These are phyloP conservation scores for Microascus cirrosus DNA, from an alignment of 2,329 filamentous ascomycete species.

Conservation along the genomic window DNA sequence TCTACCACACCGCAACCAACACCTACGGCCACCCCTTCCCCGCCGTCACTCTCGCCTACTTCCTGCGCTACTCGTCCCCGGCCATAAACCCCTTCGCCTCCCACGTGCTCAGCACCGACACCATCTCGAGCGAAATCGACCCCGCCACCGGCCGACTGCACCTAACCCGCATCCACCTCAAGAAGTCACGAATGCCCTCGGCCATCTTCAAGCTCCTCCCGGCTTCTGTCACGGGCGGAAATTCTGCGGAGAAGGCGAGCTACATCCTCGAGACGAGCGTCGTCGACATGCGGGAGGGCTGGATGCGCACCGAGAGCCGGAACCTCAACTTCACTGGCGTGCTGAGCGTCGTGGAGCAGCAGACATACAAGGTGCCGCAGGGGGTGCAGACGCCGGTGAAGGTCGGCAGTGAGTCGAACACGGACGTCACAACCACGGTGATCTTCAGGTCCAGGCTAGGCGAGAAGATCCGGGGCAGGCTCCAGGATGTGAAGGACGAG, in stretches of 20 bases:
- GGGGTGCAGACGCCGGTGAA: slow-evolving; percentile 2
- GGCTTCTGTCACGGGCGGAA: slow-evolving; percentile 48
- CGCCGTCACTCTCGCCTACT: slow-evolving; percentile 79
- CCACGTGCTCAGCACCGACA: slow-evolving; percentile 76
- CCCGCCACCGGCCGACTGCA: slow-evolving; percentile 61
- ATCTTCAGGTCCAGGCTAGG: slow-evolving; percentile 63
- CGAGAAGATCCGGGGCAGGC: slow-evolving; percentile 48
- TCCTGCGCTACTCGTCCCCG: slow-evolving; percentile 68
- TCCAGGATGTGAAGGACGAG: slow-evolving; percentile 23
- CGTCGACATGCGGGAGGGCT: slow-evolving; percentile 68
- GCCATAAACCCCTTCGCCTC: slow-evolving; percentile 67
- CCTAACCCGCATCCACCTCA: slow-evolving; percentile 70
- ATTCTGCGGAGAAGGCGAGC: slow-evolving; percentile 54
- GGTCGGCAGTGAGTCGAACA: slow-evolving; percentile 21
- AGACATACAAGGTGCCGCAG: slow-evolving; percentile 46
- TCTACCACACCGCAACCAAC: slow-evolving; percentile 56
- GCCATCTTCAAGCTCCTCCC: slow-evolving; percentile 69
- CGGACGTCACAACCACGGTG: slow-evolving; percentile 63
- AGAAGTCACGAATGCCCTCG: slow-evolving; percentile 66
- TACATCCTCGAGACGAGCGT: slow-evolving; percentile 74
- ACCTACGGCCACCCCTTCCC: slow-evolving; percentile 73
- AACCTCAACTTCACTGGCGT: slow-evolving; percentile 79
- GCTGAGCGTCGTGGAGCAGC: slow-evolving; percentile 65
- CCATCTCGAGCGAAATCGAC: slow-evolving; percentile 65
- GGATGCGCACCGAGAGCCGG: slow-evolving; percentile 71